Conservation (phyloP, 2,329 filamentous ascomycete genomes). For the Clarireedia hainanense region DNA sequence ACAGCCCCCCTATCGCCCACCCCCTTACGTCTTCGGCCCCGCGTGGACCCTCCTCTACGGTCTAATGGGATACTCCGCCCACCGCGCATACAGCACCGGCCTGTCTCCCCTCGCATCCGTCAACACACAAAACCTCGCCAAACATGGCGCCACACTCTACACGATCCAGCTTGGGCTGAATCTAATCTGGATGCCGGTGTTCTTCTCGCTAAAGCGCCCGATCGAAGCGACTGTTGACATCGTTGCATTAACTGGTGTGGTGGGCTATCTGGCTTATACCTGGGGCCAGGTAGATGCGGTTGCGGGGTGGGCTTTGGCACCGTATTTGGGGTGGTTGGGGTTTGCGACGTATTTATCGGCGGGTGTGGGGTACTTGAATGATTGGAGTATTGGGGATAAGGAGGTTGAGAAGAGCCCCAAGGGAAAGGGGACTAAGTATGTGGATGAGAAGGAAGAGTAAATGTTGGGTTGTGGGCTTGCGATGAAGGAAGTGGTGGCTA, state of each 20-base stretch:
- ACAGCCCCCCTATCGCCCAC: slow-evolving; percentile 58
- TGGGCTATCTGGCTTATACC: slow-evolving; percentile 65
- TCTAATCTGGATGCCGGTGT: slow-evolving; percentile 84
- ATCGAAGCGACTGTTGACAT: slow-evolving; percentile 70
- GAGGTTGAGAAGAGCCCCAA: slow-evolving; percentile 22
- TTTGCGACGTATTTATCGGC: slow-evolving; percentile 83
- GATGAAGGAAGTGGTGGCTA: too few species aligned
- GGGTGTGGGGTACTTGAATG: slow-evolving; percentile 59
- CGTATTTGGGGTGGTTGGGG: slow-evolving; percentile 78
- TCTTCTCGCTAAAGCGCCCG: slow-evolving; percentile 72
- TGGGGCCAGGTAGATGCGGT: slow-evolving; percentile 69
- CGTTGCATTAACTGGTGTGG: slow-evolving; percentile 60
- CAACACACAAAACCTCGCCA: slow-evolving; percentile 35
- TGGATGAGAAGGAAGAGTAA: slow-evolving; percentile 25
- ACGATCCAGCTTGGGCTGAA: slow-evolving; percentile 81
- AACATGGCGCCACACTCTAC: slow-evolving; percentile 71
- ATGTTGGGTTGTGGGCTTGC: background rate
- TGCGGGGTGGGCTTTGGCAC: slow-evolving; percentile 66
- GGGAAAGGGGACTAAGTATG: slow-evolving; percentile 25
- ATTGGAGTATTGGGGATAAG: slow-evolving; percentile 48
- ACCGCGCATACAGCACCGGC: slow-evolving; percentile 63
- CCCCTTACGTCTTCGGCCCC: slow-evolving; percentile 54
- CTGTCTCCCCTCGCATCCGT: slow-evolving; percentile 39
- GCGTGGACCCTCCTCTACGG: slow-evolving; percentile 62
- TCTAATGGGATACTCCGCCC: slow-evolving; percentile 82